Evolutionary conservation across 2,329 filamentous ascomycete genomes (phyloP), one percentile per base, ranked within the genome.

Genomic region (Zalaria obscura): DNA sequence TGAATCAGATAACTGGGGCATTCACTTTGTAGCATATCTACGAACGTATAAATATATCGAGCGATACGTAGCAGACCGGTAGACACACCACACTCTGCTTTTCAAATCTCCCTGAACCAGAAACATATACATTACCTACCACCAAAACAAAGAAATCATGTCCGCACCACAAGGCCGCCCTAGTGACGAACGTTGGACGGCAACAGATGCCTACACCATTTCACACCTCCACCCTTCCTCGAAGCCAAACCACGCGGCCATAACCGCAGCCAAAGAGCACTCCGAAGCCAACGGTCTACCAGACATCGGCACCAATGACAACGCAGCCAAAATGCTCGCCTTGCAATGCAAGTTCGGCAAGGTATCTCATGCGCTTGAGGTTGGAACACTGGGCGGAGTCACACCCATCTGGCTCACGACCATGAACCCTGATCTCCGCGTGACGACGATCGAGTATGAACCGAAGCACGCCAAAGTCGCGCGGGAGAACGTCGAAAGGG

Each of bases 301-400:
- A 1, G 51, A 55, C 36, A 66, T 67, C 44, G 53, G 52, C 34
- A 52, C 62, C 26, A 49, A 52, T 4, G 51, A 56, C 1, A 48
- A 57, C 8, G 50, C 59, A 27, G 63, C 58, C 25, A 61, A 64
- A 43, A 58, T 56, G 36, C 52, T 68, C 3, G 54, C 63, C 10
- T 49, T 67, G 3, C 62, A 63, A 32, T 53, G 54, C 36, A 53
- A 50, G 35, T 33, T 44, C 5, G 28, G 39, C 25, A 27, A 39
- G 10, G 41, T 40, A 5, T 47, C 40, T 47, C 45, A 42, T 52
- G 58, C 68, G 2, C 66, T 76, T 31, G 73, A 77, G 50, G 58
- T 76, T 38, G 73, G 73, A 25, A 75, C 70, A 0, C 52, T 76
- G 26, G 72, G 72, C 8, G 72, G 65, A 5, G 76, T 73, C 52